Conservation (phyloP, 164 flowering plant genomes). For the Chloranthus sessilifolius region DNA sequence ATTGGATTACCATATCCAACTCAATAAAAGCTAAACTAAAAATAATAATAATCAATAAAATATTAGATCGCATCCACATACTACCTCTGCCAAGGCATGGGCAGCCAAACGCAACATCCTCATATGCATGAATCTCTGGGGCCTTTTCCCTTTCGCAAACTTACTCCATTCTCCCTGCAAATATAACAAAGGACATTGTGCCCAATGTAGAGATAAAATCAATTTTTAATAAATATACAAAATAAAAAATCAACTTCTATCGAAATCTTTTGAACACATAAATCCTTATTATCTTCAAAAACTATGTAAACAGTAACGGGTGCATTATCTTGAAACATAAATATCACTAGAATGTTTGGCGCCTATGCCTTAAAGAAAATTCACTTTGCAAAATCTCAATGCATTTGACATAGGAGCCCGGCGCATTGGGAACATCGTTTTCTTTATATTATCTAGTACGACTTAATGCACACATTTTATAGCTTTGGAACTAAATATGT, state of each 20-base stretch:
- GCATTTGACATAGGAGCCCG: no score
- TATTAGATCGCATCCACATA: constrained; percentile 6
- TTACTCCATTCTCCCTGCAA: constrained; percentile 55
- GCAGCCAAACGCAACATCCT: constrained; percentile 89
- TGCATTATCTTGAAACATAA: background rate
- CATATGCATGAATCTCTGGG: constrained; percentile 44
- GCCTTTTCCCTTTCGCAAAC: constrained; percentile 42
- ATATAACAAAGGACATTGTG: background rate
- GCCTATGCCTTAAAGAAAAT: no score
- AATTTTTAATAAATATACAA: no score
- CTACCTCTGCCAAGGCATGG: constrained; percentile 96
- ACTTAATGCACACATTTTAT: no score
- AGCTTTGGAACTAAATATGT: no score
- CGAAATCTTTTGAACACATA: no score
- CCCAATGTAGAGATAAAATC: background rate
- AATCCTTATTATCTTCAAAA: background rate
- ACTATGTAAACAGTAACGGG: background rate
- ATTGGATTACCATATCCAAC: background rate
- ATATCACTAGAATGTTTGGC: no score
- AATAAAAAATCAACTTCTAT: no score
- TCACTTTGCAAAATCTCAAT: no score
- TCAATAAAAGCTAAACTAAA: constrained; percentile 1
- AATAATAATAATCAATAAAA: background rate
- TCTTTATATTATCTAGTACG: no score
- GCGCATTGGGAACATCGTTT: no score